Base-by-base conservation (phyloP, 805 yeast genomes). In the Candida silvatica region DNA sequence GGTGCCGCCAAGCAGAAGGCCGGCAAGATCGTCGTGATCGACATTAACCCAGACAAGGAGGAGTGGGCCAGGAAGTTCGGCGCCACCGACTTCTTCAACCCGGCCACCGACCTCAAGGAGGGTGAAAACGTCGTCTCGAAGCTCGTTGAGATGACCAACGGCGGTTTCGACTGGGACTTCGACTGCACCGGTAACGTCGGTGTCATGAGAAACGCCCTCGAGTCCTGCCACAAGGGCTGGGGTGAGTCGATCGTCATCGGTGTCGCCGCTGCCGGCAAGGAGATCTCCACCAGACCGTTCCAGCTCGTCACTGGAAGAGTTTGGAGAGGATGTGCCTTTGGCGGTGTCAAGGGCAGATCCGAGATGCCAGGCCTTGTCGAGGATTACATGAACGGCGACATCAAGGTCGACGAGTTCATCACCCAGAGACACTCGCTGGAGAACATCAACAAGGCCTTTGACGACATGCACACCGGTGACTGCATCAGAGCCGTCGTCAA, bases 271-370 rank as follows among this genome's bases (percentile, higher is more conserved):
- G 95, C 97, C 27, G 99, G 98, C 46, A 71, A 87, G 64, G 97
- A 92, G 66, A 88, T 94, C 45, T 64, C 95, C 39, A 92, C 97
- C 32, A 78, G 97, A 65, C 98, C 99, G 42, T 92, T 92, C 84
- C 97, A 90, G 69, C 76, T 92, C 61, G 97, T 92, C 45, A 92
- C 97, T 28, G 99, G 99, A 50, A 80, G 98, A 66, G 95, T 84
- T 35, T 90, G 98, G 97, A 83, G 76, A 61, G 99, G 99, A 51
- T 85, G 95, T 54, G 99, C 99, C n/a, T 92, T 86, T 51, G 99
- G 99, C 53, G 98, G 97, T 60, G 87, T 92, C 56, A 92, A 92
- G 67, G 97, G 98, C 57, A 82, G 97, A 69, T 58, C 95, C 27
- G 96, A 92, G 67, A 74, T 92, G 68, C 97, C 95, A 34, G 85